phyloP scores from a whole-genome alignment of 768 basidiomycete species.

The Aureoboletus auriporus region DNA sequence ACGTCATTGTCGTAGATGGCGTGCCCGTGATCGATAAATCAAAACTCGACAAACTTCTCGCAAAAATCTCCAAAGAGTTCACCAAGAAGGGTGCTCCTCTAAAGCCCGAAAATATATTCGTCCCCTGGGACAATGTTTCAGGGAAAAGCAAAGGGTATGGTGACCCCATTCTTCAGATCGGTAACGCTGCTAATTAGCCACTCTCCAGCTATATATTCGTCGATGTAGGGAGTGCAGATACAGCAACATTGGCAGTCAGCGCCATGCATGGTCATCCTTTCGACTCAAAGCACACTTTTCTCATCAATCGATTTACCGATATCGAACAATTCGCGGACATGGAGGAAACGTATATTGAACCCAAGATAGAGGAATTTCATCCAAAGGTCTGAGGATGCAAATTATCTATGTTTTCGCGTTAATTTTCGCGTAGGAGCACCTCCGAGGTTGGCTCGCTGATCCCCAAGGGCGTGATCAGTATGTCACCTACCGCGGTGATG shows the following conservation, averaged over 20 bases:
- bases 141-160: constrained; percentile 91
- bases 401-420: not conserved
- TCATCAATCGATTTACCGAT: constrained; percentile 84
- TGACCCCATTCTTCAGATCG: not conserved
- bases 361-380: constrained; percentile 65
- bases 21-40: constrained; percentile 85
- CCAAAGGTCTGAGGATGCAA: constrained; percentile 52
- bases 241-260: constrained; percentile 63
- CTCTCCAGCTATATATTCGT: constrained; percentile 72
- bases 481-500: constrained; percentile 88
- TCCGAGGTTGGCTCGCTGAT: constrained; percentile 93
- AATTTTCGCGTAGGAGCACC: constrained; percentile 67
- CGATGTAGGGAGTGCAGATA: constrained; percentile 67
- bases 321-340: constrained; percentile 78
- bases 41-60: constrained; percentile 77
- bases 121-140: constrained; percentile 82
- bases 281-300: constrained; percentile 83
- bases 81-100: constrained; percentile 74
- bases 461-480: constrained; percentile 92
- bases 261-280: constrained; percentile 77
- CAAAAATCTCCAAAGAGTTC: constrained; percentile 83
- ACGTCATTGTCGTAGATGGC: constrained; percentile 88
- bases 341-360: constrained; percentile 77
- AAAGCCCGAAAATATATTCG: constrained; percentile 70
- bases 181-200: not conserved